Conservation (phyloP, 2,329 filamentous ascomycete genomes). For the Tricladium varicosporioides region DNA sequence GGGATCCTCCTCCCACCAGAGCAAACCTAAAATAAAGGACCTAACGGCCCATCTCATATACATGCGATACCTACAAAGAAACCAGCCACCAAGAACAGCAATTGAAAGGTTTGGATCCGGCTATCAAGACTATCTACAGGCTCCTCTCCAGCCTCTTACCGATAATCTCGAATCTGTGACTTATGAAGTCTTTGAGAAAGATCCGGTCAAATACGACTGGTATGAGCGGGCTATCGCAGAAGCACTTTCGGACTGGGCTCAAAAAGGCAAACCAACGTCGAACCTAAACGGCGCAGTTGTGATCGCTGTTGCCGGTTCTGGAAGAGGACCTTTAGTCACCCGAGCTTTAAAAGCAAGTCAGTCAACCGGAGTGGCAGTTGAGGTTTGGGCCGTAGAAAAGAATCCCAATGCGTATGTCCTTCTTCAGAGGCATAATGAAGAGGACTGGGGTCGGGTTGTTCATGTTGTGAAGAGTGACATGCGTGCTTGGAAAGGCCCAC, state of each 20-base stretch:
- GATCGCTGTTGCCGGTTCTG: constrained; percentile 89
- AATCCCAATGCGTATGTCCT: constrained; percentile 97
- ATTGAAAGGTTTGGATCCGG: constrained; percentile 70
- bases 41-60: constrained; percentile 72
- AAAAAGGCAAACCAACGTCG: constrained; percentile 70
- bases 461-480: constrained; percentile 95
- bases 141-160: constrained; percentile 87
- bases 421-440: constrained; percentile 80
- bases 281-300: constrained; percentile 71
- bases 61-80: constrained; percentile 77
- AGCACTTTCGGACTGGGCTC: constrained; percentile 77
- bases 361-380: constrained; percentile 71
- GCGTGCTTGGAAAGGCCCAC: constrained; percentile 89
- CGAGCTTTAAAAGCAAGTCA: constrained; percentile 79
- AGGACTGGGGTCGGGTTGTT: constrained; percentile 76
- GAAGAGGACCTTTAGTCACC: constrained; percentile 87
- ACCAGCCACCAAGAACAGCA: constrained; percentile 65
- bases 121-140: constrained; percentile 93
- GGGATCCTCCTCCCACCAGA: constrained; percentile 36
- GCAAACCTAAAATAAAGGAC: constrained; percentile 49
- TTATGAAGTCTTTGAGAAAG: constrained; percentile 97
- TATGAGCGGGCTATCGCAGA: constrained; percentile 83
- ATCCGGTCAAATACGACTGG: constrained; percentile 96
- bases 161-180: constrained; percentile 97
- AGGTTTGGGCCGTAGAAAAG: constrained; percentile 94